Base-by-base conservation (phyloP, 805 yeast genomes). In the Metschnikowia lachancei region DNA sequence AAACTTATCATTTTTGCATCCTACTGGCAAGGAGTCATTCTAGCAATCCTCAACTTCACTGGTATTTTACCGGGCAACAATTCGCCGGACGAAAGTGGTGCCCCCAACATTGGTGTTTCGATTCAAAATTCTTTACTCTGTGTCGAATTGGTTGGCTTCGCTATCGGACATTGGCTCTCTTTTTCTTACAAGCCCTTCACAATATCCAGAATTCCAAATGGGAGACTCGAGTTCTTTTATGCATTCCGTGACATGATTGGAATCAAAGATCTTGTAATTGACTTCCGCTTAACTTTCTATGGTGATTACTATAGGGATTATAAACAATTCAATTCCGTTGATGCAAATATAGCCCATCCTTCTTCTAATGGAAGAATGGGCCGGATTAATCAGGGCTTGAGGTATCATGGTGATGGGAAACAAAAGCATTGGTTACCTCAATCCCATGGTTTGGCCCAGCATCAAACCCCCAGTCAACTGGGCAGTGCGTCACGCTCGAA, bases 1-100 rank as follows among this genome's bases (percentile, higher is more conserved):
- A 94, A 94, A 61, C 75, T 90, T 52, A 89, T 94, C 45, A 91
- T 94, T 40, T 94, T 94, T 74, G 98, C 97, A 19, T 87, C 96
- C n/a, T 94, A 90, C 63, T 94, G 99, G 99, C 99, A 94, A 62
- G 89, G 95, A 0, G 67, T 85, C 8, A 53, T 82, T 1, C 67
- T 87, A 37, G 80, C 81, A 4, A 59, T 80, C 1, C 57, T 85
- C 36, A 69, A 76, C 66, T 69, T 75, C 59, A 54, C 75, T 57
- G 76, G 82, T 44, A 41, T 72, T 36, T 54, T 80, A 24, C 76
- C 76, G 3, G 65, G 65, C 11, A 45, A 41, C 50, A 49, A 51
- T 30, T 51, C 61, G n/a, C 62, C 58, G 29, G 63, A 55, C 33
- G 56, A 58, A 37, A 51, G 51, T 28, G 53, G 56, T 16, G 56